Percentiles rank a stretch among this genome's conserved stretches.
Conservation (phyloP, 495 filamentous ascomycete species). For the Bryoglossum gracile region DNA sequence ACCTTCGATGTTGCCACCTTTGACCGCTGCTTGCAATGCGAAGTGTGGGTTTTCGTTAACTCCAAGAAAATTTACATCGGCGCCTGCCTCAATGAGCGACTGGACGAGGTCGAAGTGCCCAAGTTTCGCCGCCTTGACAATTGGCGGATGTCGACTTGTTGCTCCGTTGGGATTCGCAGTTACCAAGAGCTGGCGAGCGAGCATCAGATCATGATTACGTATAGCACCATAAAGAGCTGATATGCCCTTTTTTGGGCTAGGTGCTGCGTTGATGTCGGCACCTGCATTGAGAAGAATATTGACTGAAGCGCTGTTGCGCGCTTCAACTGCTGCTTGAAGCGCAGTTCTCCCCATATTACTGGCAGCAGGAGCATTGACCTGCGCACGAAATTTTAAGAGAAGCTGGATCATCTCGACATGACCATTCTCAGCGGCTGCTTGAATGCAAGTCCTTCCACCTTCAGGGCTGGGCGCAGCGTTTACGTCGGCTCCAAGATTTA, state of each 20-base stretch:
- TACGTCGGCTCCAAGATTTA: slow-evolving; percentile 6
- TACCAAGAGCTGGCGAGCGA: background rate
- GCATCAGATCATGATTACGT: background rate
- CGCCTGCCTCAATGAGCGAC: slow-evolving; percentile 7
- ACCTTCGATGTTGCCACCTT: slow-evolving; percentile 1
- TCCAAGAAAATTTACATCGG: slow-evolving; percentile 12
- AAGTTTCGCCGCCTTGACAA: background rate
- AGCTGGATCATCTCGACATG: slow-evolving; percentile 7
- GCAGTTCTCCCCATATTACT: slow-evolving; percentile 7
- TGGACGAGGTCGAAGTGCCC: slow-evolving; percentile 6
- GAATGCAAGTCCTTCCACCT: background rate
- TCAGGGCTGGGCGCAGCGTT: background rate
- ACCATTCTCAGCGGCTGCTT: background rate
- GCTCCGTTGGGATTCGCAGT: background rate
- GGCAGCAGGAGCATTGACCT: slow-evolving; percentile 8
- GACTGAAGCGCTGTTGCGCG: slow-evolving; percentile 1
- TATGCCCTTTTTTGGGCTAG: slow-evolving; percentile 12
- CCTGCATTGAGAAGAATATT: background rate
- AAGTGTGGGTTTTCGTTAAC: background rate
- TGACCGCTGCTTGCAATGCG: slow-evolving; percentile 7
- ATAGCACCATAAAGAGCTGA: slow-evolving; percentile 16
- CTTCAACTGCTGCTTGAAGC: slow-evolving; percentile 11
- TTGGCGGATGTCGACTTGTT: slow-evolving; percentile 1
- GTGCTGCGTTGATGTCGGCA: slow-evolving; percentile 7
- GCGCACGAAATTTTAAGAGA: slow-evolving; percentile 6